Conservation (phyloP, 179 eudicot genomes). For the Patellifolia procumbens region DNA sequence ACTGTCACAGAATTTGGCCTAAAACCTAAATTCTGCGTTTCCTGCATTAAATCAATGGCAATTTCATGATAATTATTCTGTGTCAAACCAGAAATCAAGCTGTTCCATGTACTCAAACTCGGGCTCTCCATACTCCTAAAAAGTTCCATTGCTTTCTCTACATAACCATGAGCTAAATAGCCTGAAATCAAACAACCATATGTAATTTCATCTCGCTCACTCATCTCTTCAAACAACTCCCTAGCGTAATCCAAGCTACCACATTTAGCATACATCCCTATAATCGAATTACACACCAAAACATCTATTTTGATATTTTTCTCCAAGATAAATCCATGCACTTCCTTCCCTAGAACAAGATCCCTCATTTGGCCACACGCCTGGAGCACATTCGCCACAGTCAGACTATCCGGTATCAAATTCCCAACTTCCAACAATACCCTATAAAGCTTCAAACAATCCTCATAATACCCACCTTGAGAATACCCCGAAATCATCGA, state of each 20-base stretch:
- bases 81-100: slow-evolving; percentile 52
- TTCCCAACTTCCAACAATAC: slow-evolving; percentile 33
- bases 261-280: slow-evolving; percentile 66
- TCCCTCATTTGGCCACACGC: slow-evolving; percentile 63
- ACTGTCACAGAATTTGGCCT: slow-evolving; percentile 62
- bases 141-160: slow-evolving; percentile 52
- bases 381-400: slow-evolving; percentile 56
- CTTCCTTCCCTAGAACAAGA: slow-evolving; percentile 56
- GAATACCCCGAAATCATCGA: slow-evolving; percentile 67
- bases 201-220: slow-evolving; percentile 61
- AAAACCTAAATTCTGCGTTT: slow-evolving; percentile 46
- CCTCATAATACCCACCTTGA: slow-evolving; percentile 57
- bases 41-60: slow-evolving; percentile 41
- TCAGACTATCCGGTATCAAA: slow-evolving; percentile 47
- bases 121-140: slow-evolving; percentile 47
- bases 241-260: slow-evolving; percentile 72
- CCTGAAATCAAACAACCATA: slow-evolving; percentile 62
- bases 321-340: slow-evolving; percentile 45
- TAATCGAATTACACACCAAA: slow-evolving; percentile 52
- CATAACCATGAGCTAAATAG: slow-evolving; percentile 64
- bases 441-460: slow-evolving; percentile 51
- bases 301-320: slow-evolving; percentile 47
- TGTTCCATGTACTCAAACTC: slow-evolving; percentile 65
- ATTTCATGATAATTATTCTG: slow-evolving; percentile 51
- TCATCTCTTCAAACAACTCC: slow-evolving; percentile 54